Percentiles rank a stretch among this genome's conserved stretches.
Conservation (phyloP, 1,139 yeast species). For the Magnusiomyces suaveolens region DNA sequence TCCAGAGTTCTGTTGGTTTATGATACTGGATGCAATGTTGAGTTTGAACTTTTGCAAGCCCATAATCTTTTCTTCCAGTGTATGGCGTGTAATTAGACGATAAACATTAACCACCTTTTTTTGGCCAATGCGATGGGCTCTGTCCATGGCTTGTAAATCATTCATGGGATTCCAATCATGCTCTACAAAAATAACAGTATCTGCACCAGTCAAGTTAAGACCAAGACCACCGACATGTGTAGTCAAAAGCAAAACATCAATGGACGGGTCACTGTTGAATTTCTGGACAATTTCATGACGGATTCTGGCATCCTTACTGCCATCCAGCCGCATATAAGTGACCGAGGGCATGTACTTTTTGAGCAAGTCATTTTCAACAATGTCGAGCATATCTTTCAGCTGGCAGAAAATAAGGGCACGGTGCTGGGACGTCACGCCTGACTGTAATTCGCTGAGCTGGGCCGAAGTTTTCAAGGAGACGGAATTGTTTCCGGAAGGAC, state of each 20-base stretch:
- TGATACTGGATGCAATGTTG: conserved; percentile 93
- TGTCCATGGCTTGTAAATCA: conserved; percentile 97
- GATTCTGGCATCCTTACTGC: conserved; percentile 85
- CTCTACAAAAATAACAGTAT: conserved; percentile 94
- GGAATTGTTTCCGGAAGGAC: conserved; percentile 7
- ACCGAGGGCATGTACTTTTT: conserved; percentile 82
- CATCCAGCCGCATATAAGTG: conserved; percentile 90
- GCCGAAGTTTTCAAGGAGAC: conserved; percentile 20
- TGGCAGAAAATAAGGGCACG: conserved; percentile 94
- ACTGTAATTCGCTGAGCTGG: conserved; percentile 38
- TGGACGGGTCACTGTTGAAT: conserved; percentile 93
- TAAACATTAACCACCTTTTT: conserved; percentile 94
- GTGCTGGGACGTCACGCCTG: conserved; percentile 86
- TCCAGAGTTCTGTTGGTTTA: conserved; percentile 93
- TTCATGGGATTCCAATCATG: conserved; percentile 99
- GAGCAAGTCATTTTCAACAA: conserved; percentile 83
- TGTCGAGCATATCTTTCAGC: conserved; percentile 92
- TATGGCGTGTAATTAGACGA: conserved; percentile 81
- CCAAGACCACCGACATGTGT: conserved; percentile 99
- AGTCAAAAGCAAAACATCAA: conserved; percentile 81
- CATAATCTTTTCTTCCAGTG: conserved; percentile 96
- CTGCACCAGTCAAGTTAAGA: conserved; percentile 94
- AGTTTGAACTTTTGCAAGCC: conserved; percentile 95
- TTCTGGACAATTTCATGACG: conserved; percentile 86
- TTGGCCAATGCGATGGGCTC: conserved; percentile 97